phyloP scores from a whole-genome alignment of 176 grass and related monocot species.

The Microstegium vimineum region DNA sequence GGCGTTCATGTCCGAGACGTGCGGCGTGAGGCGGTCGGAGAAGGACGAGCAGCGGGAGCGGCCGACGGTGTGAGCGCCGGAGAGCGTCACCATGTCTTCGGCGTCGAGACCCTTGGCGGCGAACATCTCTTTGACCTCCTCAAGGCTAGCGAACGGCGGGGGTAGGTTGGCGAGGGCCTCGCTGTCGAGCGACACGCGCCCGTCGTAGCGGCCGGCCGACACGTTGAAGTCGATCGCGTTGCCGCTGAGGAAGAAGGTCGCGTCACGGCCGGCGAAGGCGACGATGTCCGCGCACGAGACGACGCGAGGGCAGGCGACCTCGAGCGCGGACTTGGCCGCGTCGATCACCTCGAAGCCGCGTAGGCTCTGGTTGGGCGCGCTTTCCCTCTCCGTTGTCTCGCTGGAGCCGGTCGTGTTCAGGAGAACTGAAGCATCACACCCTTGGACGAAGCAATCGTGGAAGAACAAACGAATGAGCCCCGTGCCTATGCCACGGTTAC shows the following conservation, averaged over 20 bases:
- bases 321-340: conserved; percentile 27
- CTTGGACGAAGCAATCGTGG: conserved; percentile 39
- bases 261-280: conserved; percentile 50
- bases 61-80: conserved; percentile 55
- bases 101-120: conserved; percentile 18
- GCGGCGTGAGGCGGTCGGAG: conserved; percentile 20
- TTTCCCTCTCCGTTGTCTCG: conserved; percentile 6
- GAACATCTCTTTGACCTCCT: conserved; percentile 16
- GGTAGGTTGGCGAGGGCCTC: conserved; percentile 9
- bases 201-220: conserved; percentile 43
- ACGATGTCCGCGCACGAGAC: conserved; percentile 51
- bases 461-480: conserved; percentile 37
- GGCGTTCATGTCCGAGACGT: conserved; percentile 23
- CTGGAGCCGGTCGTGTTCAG: conserved; percentile 14
- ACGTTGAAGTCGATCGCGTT: conserved; percentile 7
- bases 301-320: conserved; percentile 24
- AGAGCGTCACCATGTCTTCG: conserved; percentile 49
- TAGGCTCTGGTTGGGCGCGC: conserved; percentile 16
- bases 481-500: not conserved
- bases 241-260: conserved; percentile 17
- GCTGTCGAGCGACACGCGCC: not conserved
- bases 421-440: conserved; percentile 33
- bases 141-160: not conserved
- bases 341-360: conserved; percentile 55
- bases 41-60: conserved; percentile 56